Evolutionary conservation across 2,329 filamentous ascomycete genomes (phyloP).

Genomic region (Penicillium rolfsii): DNA sequence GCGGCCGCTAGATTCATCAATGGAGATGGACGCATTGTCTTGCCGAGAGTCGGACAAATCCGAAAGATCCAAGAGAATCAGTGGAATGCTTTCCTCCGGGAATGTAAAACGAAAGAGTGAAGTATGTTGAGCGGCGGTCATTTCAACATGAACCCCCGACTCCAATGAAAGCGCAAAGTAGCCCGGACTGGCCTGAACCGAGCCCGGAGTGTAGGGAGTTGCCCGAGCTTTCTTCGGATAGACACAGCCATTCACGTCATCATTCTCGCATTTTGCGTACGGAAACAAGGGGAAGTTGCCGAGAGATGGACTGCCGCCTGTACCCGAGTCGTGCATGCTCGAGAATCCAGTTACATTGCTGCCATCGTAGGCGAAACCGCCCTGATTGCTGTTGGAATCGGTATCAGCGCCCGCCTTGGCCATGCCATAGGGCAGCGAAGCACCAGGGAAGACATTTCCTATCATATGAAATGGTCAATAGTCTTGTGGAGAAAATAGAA

Average conservation of each 20-base stretch:
- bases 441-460: conserved; percentile 62
- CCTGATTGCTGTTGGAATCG: conserved; percentile 55
- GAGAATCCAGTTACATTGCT: conserved; percentile 57
- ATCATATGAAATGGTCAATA: background rate
- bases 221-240: conserved; percentile 61
- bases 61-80: conserved; percentile 66
- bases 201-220: conserved; percentile 52
- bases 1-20: conserved; percentile 60
- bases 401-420: conserved; percentile 62
- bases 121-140: conserved; percentile 67
- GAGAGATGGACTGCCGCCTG: conserved; percentile 61
- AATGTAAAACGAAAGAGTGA: conserved; percentile 69
- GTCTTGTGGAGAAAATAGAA: background rate
- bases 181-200: conserved; percentile 64
- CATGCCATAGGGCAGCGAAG: conserved; percentile 58
- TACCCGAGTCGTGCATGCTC: conserved; percentile 56
- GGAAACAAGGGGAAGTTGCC: conserved; percentile 76
- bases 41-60: conserved; percentile 65
- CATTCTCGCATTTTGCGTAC: conserved; percentile 61
- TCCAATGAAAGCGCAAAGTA: conserved; percentile 66
- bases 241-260: conserved; percentile 64
- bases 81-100: conserved; percentile 53
- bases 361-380: conserved; percentile 59
- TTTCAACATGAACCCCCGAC: conserved; percentile 63
- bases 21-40: conserved; percentile 62